Base-by-base conservation (phyloP, 805 yeast genomes). In the Saturnispora hagleri region DNA sequence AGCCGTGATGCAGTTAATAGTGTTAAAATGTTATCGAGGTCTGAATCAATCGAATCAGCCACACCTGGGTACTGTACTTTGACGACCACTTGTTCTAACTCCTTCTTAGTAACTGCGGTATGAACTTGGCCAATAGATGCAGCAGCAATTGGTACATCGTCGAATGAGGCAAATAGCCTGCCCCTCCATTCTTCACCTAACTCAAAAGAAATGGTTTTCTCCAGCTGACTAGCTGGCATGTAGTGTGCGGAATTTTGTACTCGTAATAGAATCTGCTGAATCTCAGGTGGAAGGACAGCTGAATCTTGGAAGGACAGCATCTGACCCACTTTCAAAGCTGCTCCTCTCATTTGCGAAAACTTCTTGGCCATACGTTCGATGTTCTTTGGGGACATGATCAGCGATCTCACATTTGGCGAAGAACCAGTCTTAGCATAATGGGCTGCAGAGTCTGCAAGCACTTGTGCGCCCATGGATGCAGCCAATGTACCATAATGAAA, bases 1-100 rank as follows among this genome's bases (percentile, higher is more conserved):
- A 93, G 69, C 27, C 89, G 74, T 15, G 96, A 85, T 3, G 97
- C 97, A 4, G 95, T 83, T 58, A 93, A 71, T 35, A 93, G 72
- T 76, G 90, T 72, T 54, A 89, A 68, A 51, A 93, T 71, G 59
- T 89, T 89, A 68, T 87, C 93, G 66, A 93, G 77, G 67, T 93
- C 99, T 1, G 96, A 86, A 67, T 93, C 97, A 61, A 93, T 93
- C 28, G 95, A 84, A 57, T 86, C 82, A 20, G 86, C 93, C 12
- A 93, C 98, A 8, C 99, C 99, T 0, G 99, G 99, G 61, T 93
- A 93, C 68, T 93, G 99, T 7, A 91, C 90, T 64, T 93, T 93
- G 10, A 91, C 95, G 10, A 95, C 99, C 20, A 90, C 97, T 38
- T 80, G 79, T 24, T 80, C 80, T 40, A 82, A 78, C 51, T 77